These are phyloP conservation scores for Eucalyptus curtisii DNA, from an alignment of 345 rosid genomes.

Conservation along the genomic window DNA sequence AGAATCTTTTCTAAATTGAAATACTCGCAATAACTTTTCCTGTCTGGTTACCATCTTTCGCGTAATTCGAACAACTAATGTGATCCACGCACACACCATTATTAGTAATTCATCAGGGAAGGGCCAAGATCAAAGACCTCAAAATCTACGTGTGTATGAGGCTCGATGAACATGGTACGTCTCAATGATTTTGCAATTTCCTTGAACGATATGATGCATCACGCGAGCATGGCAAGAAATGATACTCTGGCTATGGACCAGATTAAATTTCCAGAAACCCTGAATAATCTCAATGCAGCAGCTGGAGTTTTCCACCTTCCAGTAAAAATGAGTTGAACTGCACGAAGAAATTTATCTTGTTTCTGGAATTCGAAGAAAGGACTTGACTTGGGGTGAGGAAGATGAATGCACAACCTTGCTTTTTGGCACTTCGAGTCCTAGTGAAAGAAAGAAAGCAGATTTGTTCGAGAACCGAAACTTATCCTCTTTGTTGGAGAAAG, in stretches of 20 bases:
- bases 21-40: too few species aligned
- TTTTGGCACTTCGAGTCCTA: conserved; percentile 72
- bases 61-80: too few species aligned
- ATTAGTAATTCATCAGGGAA: not conserved
- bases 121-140: not conserved
- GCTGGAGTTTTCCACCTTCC: not conserved
- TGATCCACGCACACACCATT: too few species aligned
- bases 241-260: not conserved
- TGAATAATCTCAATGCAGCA: not conserved
- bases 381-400: conserved; percentile 23
- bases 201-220: not conserved
- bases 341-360: not conserved
- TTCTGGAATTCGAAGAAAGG: not conserved
- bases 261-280: not conserved
- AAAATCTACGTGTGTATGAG: not conserved
- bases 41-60: too few species aligned
- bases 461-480: conserved; percentile 21
- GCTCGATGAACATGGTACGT: not conserved
- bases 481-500: too few species aligned
- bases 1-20: too few species aligned
- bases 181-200: not conserved
- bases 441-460: conserved; percentile 69
- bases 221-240: not conserved
- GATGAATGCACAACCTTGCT: conserved; percentile 87
- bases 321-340: not conserved